Evolutionary conservation across 257 asterid species (phyloP), one percentile per base, ranked within the genome.

Genomic region (Nyctanthes arbortristis): DNA sequence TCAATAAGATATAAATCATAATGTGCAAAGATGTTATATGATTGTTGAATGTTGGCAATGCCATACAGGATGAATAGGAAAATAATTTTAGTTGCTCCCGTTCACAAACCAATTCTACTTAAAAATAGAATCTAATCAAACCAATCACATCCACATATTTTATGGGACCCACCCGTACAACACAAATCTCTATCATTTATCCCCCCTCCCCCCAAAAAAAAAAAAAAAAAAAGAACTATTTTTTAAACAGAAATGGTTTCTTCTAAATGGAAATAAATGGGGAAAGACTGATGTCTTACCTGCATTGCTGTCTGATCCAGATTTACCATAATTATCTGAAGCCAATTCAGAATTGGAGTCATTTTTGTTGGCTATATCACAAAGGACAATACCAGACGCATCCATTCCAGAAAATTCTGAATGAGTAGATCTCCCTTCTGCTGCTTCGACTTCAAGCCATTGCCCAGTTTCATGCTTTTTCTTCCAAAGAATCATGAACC

Each of bases 391-490:
- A 71, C 91, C 90, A 33, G 95, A 88, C 66, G 93, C 79, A 80
- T 85, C 82, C 77, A 76, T 75, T 34, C 84, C 72, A 63, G 86
- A 75, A 58, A 88, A 78, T 72, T 88, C 89, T 25, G 87, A 74
- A 33, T 69, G 87, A 66, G 82, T 58, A 63, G 84, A 65, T 72
- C 86, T 70, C 66, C 80, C 84, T 68, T 84, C 92, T 35, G 93
- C 77, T 74, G 92, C 89, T 73, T 88, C 95, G 80, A 88, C 75
- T 77, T 94, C 97, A 84, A 91, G 87, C 97, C 96, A 89, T 70
- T 91, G 92, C 58, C 97, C 96, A n/a, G 78, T 84, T 83, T 89
- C 99, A 69, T 91, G 97, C 74, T 94, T 94, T 76, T 85, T 72
- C 84, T 80, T 89, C 99, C 99, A 94, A 47, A 94, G 90, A 40